A percentile compares a stretch with the other conserved stretches of the same genome.
These are phyloP conservation scores for Nothophoma quercina DNA, from an alignment of 2,329 filamentous ascomycete genomes.

Conservation along the genomic window DNA sequence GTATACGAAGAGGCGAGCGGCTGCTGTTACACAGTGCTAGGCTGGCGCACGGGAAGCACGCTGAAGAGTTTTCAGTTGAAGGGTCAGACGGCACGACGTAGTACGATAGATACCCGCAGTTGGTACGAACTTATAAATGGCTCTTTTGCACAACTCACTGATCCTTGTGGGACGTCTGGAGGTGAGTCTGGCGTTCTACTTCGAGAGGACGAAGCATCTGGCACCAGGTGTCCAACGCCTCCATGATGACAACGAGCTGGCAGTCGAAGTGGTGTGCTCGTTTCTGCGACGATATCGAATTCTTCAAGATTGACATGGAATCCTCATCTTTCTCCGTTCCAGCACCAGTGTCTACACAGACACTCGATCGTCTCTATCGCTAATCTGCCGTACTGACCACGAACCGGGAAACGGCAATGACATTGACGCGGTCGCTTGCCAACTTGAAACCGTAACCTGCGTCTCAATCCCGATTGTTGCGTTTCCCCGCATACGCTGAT, in stretches of 20 bases:
- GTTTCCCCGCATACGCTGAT: slow-evolving; percentile 32
- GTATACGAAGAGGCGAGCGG: not conserved
- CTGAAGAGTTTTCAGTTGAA: slow-evolving; percentile 12
- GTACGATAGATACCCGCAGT: slow-evolving; percentile 11
- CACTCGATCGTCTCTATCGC: slow-evolving; percentile 8
- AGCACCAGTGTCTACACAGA: slow-evolving; percentile 4
- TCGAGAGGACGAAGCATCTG: not conserved
- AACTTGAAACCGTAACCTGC: slow-evolving; percentile 28
- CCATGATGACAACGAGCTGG: not conserved
- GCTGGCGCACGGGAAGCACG: not conserved
- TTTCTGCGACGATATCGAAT: slow-evolving; percentile 4
- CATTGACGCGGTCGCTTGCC: slow-evolving; percentile 7
- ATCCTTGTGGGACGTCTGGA: slow-evolving; percentile 2
- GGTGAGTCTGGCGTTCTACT: slow-evolving; percentile 6
- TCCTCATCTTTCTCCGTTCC: slow-evolving; percentile 4
- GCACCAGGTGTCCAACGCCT: slow-evolving; percentile 1
- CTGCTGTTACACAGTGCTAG: not conserved
- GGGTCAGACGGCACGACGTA: slow-evolving; percentile 21
- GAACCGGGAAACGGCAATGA: slow-evolving; percentile 23
- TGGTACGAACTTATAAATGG: slow-evolving; percentile 22
- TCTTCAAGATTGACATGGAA: slow-evolving; percentile 6
- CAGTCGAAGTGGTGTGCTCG: slow-evolving; percentile 3
- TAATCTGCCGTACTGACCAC: slow-evolving; percentile 10
- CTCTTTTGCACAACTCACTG: slow-evolving; percentile 18
- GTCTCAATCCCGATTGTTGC: slow-evolving; percentile 23